Evolutionary conservation across 257 asterid genomes (phyloP).

Genomic region (Solanum piurae): DNA sequence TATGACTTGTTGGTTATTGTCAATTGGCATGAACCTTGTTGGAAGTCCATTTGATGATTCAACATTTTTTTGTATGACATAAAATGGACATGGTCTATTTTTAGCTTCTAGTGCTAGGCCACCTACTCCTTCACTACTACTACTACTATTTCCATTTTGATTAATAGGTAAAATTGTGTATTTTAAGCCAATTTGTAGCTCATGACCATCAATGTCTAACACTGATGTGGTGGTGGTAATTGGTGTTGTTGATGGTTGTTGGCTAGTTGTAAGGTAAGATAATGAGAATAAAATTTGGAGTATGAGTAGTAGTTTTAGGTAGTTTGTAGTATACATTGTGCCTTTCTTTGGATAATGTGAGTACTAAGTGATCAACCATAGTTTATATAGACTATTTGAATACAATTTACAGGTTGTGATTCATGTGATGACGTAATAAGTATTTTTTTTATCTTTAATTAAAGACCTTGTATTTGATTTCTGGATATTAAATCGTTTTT

Average conservation of each 20-base stretch:
- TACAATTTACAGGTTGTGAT: neutral
- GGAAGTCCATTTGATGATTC: slow-evolving; percentile 31
- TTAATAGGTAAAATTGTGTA: slow-evolving; percentile 16
- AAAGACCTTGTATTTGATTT: neutral
- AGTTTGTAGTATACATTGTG: neutral
- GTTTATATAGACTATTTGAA: neutral
- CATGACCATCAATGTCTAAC: slow-evolving; percentile 33
- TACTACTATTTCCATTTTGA: neutral
- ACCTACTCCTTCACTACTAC: slow-evolving; percentile 13
- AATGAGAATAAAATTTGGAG: neutral
- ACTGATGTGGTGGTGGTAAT: slow-evolving; percentile 4
- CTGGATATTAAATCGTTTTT: neutral
- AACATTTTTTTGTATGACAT: slow-evolving; percentile 27
- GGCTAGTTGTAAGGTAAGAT: neutral
- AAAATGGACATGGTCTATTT: slow-evolving; percentile 32
- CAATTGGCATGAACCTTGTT: slow-evolving; percentile 20
- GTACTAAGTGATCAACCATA: neutral
- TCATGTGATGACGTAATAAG: fast-evolving
- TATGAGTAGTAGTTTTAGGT: neutral
- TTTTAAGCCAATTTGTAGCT: slow-evolving; percentile 27
- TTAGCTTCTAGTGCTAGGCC: slow-evolving; percentile 37
- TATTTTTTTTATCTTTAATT: too few relatives aligned
- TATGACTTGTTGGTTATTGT: slow-evolving; percentile 8
- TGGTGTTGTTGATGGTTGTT: slow-evolving; percentile 1
- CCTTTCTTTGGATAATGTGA: neutral